Evolutionary conservation across 116 monocot species (phyloP).

Genomic region (Trichopus zeylanicus): DNA sequence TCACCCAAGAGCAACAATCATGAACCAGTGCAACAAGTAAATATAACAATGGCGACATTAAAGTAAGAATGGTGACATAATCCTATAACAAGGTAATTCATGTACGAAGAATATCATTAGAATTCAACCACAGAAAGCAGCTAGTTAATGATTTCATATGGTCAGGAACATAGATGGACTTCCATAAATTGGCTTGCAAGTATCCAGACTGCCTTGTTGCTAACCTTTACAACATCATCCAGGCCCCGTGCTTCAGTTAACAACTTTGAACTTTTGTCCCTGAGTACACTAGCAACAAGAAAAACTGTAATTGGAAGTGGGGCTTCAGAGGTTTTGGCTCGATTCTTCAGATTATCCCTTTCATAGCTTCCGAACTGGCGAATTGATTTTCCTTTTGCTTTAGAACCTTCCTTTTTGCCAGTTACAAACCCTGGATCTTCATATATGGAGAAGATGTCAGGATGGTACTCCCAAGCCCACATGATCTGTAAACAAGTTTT

Average conservation of each 20-base stretch:
- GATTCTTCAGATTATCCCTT: slow-evolving; percentile 74
- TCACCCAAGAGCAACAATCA: not conserved
- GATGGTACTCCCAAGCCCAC: slow-evolving; percentile 98
- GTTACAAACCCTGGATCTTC: slow-evolving; percentile 40
- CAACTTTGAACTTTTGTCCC: slow-evolving; percentile 72
- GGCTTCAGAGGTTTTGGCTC: slow-evolving; percentile 34
- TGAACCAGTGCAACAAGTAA: not conserved
- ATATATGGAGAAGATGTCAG: slow-evolving; percentile 60
- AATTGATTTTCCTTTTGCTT: slow-evolving; percentile 60
- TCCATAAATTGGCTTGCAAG: too few relatives aligned
- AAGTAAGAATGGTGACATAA: not conserved
- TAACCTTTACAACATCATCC: slow-evolving; percentile 97
- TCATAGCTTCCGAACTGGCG: slow-evolving; percentile 95
- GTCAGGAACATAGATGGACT: too few relatives aligned
- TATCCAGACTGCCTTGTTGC: not conserved
- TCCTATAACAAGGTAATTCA: not conserved
- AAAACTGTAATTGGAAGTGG: slow-evolving; percentile 94
- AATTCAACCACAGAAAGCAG: not conserved
- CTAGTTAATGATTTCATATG: too few relatives aligned
- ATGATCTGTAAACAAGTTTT: slow-evolving; percentile 65
- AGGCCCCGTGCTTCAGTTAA: slow-evolving; percentile 90
- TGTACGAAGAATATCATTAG: not conserved
- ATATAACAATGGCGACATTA: not conserved
- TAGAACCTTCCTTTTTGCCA: slow-evolving; percentile 48
- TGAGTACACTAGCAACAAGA: slow-evolving; percentile 94